Base-by-base conservation (phyloP, 768 basidiomycete genomes). In the Suillus placidus region DNA sequence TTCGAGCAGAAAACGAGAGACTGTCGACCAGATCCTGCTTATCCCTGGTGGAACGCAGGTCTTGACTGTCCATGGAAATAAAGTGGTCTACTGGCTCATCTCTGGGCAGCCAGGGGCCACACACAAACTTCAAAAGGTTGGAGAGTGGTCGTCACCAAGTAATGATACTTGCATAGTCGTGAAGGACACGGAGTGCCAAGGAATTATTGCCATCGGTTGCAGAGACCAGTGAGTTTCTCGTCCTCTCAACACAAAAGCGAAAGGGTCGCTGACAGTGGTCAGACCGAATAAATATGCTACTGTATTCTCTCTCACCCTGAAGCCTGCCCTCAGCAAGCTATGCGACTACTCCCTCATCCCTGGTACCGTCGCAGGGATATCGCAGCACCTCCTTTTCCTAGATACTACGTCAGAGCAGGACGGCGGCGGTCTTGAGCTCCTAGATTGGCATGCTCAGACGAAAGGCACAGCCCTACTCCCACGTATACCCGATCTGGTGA, bases 21-120 rank as follows among this genome's bases (percentile, higher is more conserved):
- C 60, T 2, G 72, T 75, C 14, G 74, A 75, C 58, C 74, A 75
- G 45, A 76, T 75, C 35, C 45, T 75, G 47, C 70, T 75, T 35
- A 61, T 75, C 20, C 67, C 62, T 1, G 74, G 74, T 2, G 74
- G 75, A 47, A 65, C 66, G 2, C 75, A 75, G 54, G 9, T 77
- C 0, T 49, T 75, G 67, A 75, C 72, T 18, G 74, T 75, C 8
- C 75, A 75, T 16, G 64, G 61, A 13, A 72, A 75, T 37, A 73
- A 20, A 61, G 51, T 75, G 7, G 63, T 67, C 1, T 69, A 75
- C 9, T 75, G 74, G 75, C 60, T 66, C 35, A 47, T 77, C 62
- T 62, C 68, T 56, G 55, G 56, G 42, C 60, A 65, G 58, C 67
- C 73, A 10, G 69, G 72, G 14, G 20, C 62, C 18, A 3, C 43